phyloP scores from a whole-genome alignment of 305 asterid species.

The Nicotiana rustica region DNA sequence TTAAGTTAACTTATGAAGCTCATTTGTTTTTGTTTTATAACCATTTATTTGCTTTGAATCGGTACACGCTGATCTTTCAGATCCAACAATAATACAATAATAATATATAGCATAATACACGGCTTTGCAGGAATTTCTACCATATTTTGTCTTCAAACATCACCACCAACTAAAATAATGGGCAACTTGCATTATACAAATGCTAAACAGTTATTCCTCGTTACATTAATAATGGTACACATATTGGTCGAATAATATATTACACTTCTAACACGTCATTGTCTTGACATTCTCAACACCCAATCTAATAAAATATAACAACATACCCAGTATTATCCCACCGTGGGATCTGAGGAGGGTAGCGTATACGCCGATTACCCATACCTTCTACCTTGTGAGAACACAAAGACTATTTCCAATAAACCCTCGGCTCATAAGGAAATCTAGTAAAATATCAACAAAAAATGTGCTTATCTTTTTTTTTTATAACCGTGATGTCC shows the following conservation, averaged over 20 bases:
- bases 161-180: not conserved
- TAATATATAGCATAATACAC: not conserved
- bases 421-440: too few relatives aligned
- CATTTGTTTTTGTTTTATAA: not conserved
- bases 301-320: not conserved
- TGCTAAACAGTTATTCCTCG: conserved; percentile 2
- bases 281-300: conserved; percentile 20
- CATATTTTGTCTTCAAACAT: not conserved
- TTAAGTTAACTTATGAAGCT: not conserved
- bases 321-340: too few relatives aligned
- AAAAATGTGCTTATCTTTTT: too few relatives aligned
- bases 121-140: not conserved
- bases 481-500: too few relatives aligned
- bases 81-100: not conserved
- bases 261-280: not conserved
- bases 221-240: not conserved
- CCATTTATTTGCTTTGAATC: not conserved
- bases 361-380: too few relatives aligned
- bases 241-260: not conserved
- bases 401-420: too few relatives aligned
- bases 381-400: too few relatives aligned
- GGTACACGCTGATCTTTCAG: not conserved
- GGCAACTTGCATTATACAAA: conserved; percentile 3
- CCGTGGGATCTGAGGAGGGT: too few relatives aligned
- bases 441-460: not conserved